A percentile compares a stretch with the other conserved stretches of the same genome.
Conservation (phyloP, 23 red algal species). For the Cyanidiococcus yangmingshanensis region DNA sequence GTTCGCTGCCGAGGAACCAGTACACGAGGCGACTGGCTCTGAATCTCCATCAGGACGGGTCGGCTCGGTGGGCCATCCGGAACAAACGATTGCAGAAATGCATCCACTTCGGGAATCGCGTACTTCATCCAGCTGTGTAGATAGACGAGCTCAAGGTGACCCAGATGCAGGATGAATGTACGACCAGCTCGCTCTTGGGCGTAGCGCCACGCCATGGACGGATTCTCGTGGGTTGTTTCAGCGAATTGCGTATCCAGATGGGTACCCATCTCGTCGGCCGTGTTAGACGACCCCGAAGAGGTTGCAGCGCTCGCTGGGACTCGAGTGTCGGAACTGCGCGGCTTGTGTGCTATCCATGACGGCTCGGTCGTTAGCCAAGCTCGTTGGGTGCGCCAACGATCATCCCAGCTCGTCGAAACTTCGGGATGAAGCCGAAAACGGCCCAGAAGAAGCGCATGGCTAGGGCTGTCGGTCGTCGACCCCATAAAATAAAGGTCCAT, state of each 20-base stretch:
- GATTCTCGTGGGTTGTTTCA: not conserved
- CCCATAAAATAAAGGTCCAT: not conserved
- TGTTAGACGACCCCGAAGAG: too few relatives aligned
- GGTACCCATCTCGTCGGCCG: too few relatives aligned
- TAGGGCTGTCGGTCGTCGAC: not conserved
- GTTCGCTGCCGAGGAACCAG: too few relatives aligned
- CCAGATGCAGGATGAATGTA: not conserved
- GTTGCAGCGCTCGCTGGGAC: too few relatives aligned
- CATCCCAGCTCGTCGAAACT: not conserved
- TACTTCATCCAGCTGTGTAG: not conserved
- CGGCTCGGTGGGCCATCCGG: not conserved
- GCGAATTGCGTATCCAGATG: not conserved
- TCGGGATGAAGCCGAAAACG: not conserved
- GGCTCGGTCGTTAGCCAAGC: not conserved
- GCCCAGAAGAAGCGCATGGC: not conserved
- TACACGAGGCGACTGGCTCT: too few relatives aligned
- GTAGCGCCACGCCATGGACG: not conserved
- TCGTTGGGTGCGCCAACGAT: not conserved
- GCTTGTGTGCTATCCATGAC: too few relatives aligned
- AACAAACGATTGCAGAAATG: not conserved
- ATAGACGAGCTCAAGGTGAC: not conserved
- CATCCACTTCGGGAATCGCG: not conserved
- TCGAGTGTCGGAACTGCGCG: too few relatives aligned
- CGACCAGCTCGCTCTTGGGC: not conserved
- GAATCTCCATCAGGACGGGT: not conserved